Conservation (phyloP, 768 basidiomycete genomes). For the Hortiboletus flavorubellus region DNA sequence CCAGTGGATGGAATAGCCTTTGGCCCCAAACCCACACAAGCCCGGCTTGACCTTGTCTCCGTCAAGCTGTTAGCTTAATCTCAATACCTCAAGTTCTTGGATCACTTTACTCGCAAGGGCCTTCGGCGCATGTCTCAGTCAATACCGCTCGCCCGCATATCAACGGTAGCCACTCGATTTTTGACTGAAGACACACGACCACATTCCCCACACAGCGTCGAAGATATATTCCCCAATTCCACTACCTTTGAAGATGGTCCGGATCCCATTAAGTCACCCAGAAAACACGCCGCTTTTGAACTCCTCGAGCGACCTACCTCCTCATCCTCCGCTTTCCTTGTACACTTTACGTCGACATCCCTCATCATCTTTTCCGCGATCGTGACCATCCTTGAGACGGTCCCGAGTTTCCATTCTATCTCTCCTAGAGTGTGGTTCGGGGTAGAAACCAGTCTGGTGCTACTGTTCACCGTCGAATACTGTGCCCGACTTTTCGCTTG, state of each 20-base stretch:
- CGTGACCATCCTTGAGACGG: conserved; percentile 76
- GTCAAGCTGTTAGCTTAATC: not conserved
- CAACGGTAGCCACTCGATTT: conserved; percentile 34
- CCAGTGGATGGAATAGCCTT: not conserved
- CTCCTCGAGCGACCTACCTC: conserved; percentile 81
- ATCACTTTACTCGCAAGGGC: not conserved
- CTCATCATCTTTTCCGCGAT: conserved; percentile 73
- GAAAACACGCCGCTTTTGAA: conserved; percentile 64
- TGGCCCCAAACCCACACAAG: not conserved
- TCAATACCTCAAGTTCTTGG: not conserved
- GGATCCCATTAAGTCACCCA: conserved; percentile 35
- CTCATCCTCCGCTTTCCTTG: conserved; percentile 68
- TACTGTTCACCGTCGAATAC: conserved; percentile 86
- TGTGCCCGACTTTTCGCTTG: conserved; percentile 68
- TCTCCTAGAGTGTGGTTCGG: conserved; percentile 80
- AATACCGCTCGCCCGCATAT: conserved; percentile 28
- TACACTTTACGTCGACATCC: conserved; percentile 68
- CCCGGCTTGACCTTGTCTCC: not conserved
- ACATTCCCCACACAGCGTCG: conserved; percentile 33
- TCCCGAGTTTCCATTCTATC: conserved; percentile 70
- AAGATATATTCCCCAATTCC: conserved; percentile 39
- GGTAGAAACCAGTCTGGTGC: conserved; percentile 78
- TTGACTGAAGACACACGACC: conserved; percentile 40
- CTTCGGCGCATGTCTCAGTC: conserved; percentile 27
- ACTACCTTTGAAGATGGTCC: conserved; percentile 34